A percentile compares a stretch with the other conserved stretches of the same genome.
Evolutionary conservation across 2,329 filamentous ascomycete species (phyloP).

Genomic region (Phyllosticta citrichinensis): DNA sequence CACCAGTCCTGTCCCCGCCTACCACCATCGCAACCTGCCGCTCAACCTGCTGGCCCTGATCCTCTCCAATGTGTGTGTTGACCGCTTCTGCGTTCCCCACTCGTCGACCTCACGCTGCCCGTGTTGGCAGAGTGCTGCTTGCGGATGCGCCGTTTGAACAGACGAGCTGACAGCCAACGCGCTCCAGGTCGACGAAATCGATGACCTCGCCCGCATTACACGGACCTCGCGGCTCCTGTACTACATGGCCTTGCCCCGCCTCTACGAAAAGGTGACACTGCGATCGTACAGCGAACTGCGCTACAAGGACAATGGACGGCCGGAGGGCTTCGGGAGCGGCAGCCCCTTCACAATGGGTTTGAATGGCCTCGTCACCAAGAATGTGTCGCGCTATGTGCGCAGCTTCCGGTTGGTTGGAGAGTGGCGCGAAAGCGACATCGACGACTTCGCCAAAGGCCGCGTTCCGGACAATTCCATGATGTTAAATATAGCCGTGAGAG

Average conservation of each 20-base stretch:
- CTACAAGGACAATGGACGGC: slow-evolving; percentile 43
- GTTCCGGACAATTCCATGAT: slow-evolving; percentile 57
- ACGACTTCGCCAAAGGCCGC: slow-evolving; percentile 49
- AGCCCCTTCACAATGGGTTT: slow-evolving; percentile 55
- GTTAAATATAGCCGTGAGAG: slow-evolving; percentile 50
- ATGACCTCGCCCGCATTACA: slow-evolving; percentile 49
- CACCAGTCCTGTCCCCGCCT: slow-evolving; percentile 5
- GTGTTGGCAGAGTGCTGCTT: not conserved
- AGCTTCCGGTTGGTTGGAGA: slow-evolving; percentile 44
- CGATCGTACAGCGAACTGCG: slow-evolving; percentile 50
- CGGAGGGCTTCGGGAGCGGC: slow-evolving; percentile 52
- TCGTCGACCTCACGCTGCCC: not conserved
- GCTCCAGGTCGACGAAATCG: slow-evolving; percentile 45
- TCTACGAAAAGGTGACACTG: slow-evolving; percentile 48
- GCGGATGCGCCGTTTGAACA: not conserved
- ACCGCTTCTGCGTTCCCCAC: not conserved
- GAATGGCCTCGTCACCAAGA: slow-evolving; percentile 50
- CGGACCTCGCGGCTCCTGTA: slow-evolving; percentile 52
- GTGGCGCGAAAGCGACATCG: slow-evolving; percentile 47
- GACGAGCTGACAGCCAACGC: not conserved
- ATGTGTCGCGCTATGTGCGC: slow-evolving; percentile 42
- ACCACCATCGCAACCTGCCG: slow-evolving; percentile 36
- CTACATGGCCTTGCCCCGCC: slow-evolving; percentile 53
- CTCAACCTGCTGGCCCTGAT: slow-evolving; percentile 50
- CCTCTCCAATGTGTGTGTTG: slow-evolving; percentile 39